Conservation (phyloP, 176 grass and related monocot species). For the Themeda triandra region DNA sequence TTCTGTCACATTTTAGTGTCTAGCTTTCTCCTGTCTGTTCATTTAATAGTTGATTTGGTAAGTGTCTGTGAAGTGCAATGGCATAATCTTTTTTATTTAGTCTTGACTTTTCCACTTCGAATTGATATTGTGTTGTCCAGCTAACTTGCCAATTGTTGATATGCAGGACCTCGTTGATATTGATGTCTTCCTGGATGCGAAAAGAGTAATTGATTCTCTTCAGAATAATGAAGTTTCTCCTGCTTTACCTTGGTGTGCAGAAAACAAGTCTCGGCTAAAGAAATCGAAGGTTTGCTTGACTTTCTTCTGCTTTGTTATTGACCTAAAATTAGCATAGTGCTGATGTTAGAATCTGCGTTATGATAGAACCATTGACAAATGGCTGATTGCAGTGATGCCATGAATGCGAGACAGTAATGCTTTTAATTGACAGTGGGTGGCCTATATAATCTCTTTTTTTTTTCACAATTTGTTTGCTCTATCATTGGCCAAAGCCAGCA, state of each 20-base stretch:
- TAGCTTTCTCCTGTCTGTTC: background rate
- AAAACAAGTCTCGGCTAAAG: slow-evolving; percentile 97
- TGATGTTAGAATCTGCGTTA: too few relatives aligned
- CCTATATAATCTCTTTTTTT: too few relatives aligned
- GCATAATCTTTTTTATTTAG: background rate
- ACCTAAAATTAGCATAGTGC: background rate
- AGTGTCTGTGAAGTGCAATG: background rate
- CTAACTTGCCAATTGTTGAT: slow-evolving; percentile 29
- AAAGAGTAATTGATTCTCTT: slow-evolving; percentile 92
- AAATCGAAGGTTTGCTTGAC: slow-evolving; percentile 78
- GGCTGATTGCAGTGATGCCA: too few relatives aligned
- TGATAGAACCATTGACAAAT: background rate
- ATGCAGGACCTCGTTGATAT: slow-evolving; percentile 87
- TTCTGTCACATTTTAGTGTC: background rate
- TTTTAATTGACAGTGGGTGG: too few relatives aligned
- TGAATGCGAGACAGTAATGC: too few relatives aligned
- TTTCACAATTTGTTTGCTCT: too few relatives aligned
- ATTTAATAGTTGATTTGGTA: background rate
- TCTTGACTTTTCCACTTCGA: background rate
- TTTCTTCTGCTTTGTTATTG: background rate
- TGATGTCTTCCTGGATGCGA: slow-evolving; percentile 83
- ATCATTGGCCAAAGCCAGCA: too few relatives aligned
- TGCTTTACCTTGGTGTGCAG: slow-evolving; percentile 93
- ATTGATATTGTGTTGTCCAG: background rate
- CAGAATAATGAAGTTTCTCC: slow-evolving; percentile 76